Evolutionary conservation across 1,284 basidiomycete genomes (phyloP), one percentile per base, ranked within the genome.

Genomic region (Neonothopanus nambi): DNA sequence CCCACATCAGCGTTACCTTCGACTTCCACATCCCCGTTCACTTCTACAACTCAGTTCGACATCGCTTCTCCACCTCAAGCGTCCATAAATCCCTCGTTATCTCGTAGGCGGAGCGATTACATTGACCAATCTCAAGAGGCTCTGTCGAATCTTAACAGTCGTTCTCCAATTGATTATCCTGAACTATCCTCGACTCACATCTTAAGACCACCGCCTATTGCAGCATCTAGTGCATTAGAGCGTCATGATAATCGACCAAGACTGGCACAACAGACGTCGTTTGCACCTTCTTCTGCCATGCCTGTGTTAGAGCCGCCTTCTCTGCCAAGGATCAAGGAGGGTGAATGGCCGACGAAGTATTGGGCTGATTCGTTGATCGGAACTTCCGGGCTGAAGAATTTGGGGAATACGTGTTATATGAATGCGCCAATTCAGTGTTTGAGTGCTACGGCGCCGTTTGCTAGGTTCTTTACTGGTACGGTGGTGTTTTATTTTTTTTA

Each of bases 361-460:
- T 95, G 93, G 93, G 69, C 77, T 15, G 89, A 93, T 66, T 75
- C 82, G 39, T 80, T 87, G 59, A 82, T 95, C 55, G 92, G 91
- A 15, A 82, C 89, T 35, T 89, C 89, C 0, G 96, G 96, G 2
- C 70, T 99, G 67, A 95, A 94, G 80, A 99, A 99, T 69, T 69
- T 99, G 56, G 97, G 96, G 30, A 98, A 99, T 70, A 99, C 97
- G 1, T 99, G 96, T 70, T 99, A 98, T 70, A 98, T 99, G 95
- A 99, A 98, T 70, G 92, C 95, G 26, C 95, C 95, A 3, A 84
- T 99, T 20, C 96, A 99, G 71, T 99, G 96, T 70, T 74, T 99
- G 64, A 93, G 87, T 64, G 94, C 93, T 0, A 95, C 95, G 0
- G 84, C 89, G 12, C 95, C 95, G 0, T 94, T 98, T 69, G 84